Evolutionary conservation across 306 rosid genomes (phyloP).

Genomic region (Vigna angularis): DNA sequence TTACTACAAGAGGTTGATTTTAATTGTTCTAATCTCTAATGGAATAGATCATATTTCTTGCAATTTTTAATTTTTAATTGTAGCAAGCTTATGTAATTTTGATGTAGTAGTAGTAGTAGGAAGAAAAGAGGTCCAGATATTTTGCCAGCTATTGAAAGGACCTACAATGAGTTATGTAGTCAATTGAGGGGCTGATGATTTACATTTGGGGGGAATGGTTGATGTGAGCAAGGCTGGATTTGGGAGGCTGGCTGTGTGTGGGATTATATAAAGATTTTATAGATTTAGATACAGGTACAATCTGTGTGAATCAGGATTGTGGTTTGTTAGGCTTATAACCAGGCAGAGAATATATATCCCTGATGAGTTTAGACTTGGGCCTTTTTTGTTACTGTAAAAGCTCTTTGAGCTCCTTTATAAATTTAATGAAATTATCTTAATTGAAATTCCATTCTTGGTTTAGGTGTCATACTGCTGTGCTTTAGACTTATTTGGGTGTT

Average conservation of each 20-base stretch:
- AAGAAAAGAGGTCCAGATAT: not conserved
- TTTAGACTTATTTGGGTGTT: not conserved
- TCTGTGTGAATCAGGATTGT: not conserved
- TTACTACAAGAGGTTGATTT: not conserved
- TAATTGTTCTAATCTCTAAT: not conserved
- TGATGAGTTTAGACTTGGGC: not conserved
- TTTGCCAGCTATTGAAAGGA: not conserved
- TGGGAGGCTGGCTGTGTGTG: not conserved
- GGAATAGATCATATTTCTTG: no score
- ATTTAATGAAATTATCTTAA: slow-evolving; percentile 1
- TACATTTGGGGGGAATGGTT: slow-evolving; percentile 12
- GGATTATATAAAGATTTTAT: not conserved
- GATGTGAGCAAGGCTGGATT: not conserved
- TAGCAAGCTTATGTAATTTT: not conserved
- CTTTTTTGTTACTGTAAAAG: not conserved
- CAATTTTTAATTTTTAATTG: not conserved
- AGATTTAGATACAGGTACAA: not conserved
- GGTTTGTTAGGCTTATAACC: not conserved
- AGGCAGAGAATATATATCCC: not conserved
- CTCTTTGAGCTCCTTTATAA: slow-evolving; percentile 4
- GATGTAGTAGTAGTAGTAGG: not conserved
- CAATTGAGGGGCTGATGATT: slow-evolving; percentile 2
- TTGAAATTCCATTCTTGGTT: not conserved
- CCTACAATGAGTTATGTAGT: not conserved
- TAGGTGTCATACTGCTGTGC: not conserved